These are phyloP conservation scores for Lizanozyma gosingica DNA, from an alignment of 1,139 yeast genomes.

Conservation along the genomic window DNA sequence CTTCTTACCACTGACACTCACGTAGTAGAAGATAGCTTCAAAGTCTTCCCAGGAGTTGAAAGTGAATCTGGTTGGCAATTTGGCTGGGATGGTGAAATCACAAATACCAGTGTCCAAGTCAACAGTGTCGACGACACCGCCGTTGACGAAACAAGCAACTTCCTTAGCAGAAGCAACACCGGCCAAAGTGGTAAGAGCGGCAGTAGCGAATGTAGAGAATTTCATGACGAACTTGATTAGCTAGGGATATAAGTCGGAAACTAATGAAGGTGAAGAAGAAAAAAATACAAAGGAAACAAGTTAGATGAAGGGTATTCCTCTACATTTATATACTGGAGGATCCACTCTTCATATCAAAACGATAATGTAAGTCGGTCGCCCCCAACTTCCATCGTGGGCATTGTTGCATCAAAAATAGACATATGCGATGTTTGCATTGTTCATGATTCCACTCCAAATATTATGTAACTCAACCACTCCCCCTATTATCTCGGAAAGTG, in stretches of 20 bases:
- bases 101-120: conserved; percentile 36
- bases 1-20: conserved; percentile 5
- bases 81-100: conserved; percentile 27
- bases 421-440: too few species aligned
- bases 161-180: conserved; percentile 17
- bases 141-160: conserved; percentile 32
- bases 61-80: conserved; percentile 18
- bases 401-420: too few species aligned
- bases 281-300: neutral
- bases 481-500: too few species aligned
- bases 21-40: conserved; percentile 29
- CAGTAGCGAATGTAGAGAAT: conserved; percentile 6
- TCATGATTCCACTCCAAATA: too few species aligned
- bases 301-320: too few species aligned
- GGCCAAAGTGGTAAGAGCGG: conserved; percentile 14
- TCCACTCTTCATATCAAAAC: too few species aligned
- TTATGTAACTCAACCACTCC: too few species aligned
- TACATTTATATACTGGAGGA: too few species aligned
- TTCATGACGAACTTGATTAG: neutral
- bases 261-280: neutral
- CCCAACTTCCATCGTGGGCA: too few species aligned
- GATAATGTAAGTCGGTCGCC: too few species aligned
- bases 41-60: conserved; percentile 24
- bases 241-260: neutral
- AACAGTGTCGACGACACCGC: conserved; percentile 23